A percentile compares a stretch with the other conserved stretches of the same genome.
phyloP scores from a whole-genome alignment of 2,329 filamentous ascomycete species.

The Zymoseptoria passerinii region DNA sequence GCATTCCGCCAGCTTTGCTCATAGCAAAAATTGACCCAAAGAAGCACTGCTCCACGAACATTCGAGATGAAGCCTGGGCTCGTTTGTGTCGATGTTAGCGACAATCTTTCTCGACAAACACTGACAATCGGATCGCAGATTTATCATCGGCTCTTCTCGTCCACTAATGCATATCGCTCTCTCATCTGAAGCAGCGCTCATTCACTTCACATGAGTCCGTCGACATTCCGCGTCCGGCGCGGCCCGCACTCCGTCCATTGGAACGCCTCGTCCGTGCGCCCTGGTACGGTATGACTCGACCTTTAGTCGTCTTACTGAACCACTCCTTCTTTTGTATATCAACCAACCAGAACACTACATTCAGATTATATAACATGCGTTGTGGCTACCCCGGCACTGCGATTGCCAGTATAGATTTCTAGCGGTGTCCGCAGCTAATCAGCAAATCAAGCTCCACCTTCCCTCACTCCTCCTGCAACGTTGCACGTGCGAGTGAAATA shows the following conservation, averaged over 20 bases:
- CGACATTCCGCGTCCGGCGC: not conserved
- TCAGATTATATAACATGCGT: not conserved
- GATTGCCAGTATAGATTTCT: not conserved
- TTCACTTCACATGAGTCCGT: not conserved
- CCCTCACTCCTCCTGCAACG: not conserved
- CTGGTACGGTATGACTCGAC: not conserved
- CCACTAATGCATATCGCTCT: too few relatives aligned
- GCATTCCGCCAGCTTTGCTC: too few relatives aligned
- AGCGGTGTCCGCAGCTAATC: not conserved
- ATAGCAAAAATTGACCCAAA: too few relatives aligned
- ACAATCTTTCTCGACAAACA: too few relatives aligned
- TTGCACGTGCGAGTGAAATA: not conserved
- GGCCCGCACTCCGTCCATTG: not conserved
- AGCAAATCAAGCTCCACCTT: not conserved
- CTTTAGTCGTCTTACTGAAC: not conserved
- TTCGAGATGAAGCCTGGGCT: too few relatives aligned
- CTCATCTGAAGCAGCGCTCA: not conserved
- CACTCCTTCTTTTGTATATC: not conserved
- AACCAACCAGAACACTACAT: not conserved
- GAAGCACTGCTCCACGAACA: too few relatives aligned
- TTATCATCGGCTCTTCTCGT: too few relatives aligned
- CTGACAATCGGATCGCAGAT: too few relatives aligned
- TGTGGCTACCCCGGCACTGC: not conserved
- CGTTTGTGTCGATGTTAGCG: too few relatives aligned
- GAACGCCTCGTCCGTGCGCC: not conserved